phyloP scores from a whole-genome alignment of 257 asterid genomes.

The Petunia axillaris region DNA sequence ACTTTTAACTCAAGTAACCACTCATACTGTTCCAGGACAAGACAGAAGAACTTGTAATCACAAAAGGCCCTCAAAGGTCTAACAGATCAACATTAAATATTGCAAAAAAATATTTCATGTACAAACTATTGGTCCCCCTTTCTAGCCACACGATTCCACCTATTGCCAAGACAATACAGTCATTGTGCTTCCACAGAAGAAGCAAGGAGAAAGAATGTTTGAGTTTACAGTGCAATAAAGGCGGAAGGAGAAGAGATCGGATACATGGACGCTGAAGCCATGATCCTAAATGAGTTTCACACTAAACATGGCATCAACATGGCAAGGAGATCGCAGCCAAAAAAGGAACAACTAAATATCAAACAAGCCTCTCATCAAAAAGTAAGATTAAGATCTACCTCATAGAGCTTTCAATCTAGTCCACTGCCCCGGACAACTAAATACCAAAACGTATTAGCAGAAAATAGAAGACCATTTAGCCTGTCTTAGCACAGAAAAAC shows the following conservation, averaged over 20 bases:
- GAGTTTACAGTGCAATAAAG: background rate
- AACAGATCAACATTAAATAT: background rate
- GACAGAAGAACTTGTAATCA: background rate
- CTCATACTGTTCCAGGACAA: background rate
- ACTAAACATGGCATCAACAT: background rate
- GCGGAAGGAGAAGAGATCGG: background rate
- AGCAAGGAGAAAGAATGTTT: background rate
- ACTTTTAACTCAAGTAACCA: background rate
- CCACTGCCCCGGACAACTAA: background rate
- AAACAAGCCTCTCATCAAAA: background rate
- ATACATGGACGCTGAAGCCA: background rate
- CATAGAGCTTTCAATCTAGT: background rate
- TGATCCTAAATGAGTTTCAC: background rate
- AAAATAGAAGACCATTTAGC: background rate
- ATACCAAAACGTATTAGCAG: background rate
- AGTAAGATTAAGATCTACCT: background rate
- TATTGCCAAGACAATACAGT: background rate
- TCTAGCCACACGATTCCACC: background rate
- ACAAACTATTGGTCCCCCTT: too few relatives aligned
- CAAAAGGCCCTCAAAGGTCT: background rate
- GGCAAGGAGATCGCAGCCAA: background rate
- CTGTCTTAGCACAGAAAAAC: background rate
- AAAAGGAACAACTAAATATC: background rate
- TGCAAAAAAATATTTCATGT: background rate
- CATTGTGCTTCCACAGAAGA: background rate